Base-by-base conservation (phyloP, 208 protist genomes). In the Trypanosoma vivax region DNA sequence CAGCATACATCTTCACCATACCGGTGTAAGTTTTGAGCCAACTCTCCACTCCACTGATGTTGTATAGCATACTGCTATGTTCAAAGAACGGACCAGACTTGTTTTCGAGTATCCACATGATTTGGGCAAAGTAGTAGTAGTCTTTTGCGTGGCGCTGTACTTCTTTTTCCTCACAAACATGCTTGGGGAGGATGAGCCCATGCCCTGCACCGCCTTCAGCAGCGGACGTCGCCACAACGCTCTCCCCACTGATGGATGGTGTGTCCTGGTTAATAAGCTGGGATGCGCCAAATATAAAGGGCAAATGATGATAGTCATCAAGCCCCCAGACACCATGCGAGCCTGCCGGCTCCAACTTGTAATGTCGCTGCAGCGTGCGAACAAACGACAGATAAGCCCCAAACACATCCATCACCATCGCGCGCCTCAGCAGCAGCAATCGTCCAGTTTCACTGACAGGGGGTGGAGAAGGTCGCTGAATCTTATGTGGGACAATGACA, bases 221-320 rank as follows among this genome's bases (percentile, higher is more conserved):
- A 23, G 2, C 16, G 29, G n/a, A 14, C 10, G 46, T 28, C 27
- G 66, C 33, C 5, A 65, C 35, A 0, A 65, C 49, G 19, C 50
- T 38, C 21, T 21, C 11, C 33, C 60, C 16, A 5, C 21, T 41
- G 21, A 54, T 50, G 4, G 29, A 24, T n/a, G 46, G 69, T 13
- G 58, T 30, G 19, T 83, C 67, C 24, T 75, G 67, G 24, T 79
- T 80, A 14, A 93, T 80, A 0, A 99, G 80, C 85, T 99, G 98
- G 11, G 96, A 60, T 14, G 90, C 74, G 5, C 98, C 98, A 28
- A 93, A 98, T 1, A 98, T 61, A 65, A 98, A 99, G 2, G 95
- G 92, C n/a, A 99, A 60, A 70, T 99, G 97, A 50, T 99, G 96
- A 59, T 98, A 99, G 66, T 99, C 98, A 65, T 99, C 98, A 1